phyloP scores from a whole-genome alignment of 202 grass and related monocot species.

The Sporobolus alterniflorus region DNA sequence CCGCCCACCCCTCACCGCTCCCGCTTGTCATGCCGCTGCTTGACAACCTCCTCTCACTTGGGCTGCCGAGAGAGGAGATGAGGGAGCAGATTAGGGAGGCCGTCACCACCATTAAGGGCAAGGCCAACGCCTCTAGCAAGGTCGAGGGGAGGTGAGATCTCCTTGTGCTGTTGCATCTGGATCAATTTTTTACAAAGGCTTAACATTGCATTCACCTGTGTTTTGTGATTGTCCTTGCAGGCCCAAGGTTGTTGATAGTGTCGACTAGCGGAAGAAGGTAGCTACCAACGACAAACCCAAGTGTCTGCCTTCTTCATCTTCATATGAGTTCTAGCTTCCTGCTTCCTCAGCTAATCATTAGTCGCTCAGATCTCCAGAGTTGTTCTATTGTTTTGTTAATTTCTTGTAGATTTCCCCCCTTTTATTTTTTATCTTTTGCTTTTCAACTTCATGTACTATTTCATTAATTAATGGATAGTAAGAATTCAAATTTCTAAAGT shows the following conservation, averaged over 20 bases:
- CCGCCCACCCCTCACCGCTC: constrained; percentile 58
- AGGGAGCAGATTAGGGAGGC: too few relatives aligned
- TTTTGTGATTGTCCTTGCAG: constrained; percentile 14
- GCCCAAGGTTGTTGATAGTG: constrained; percentile 47
- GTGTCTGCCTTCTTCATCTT: constrained; percentile 98
- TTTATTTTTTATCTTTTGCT: neutral
- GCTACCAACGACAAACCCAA: constrained; percentile 84
- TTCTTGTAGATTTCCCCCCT: neutral
- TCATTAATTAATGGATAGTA: too few relatives aligned
- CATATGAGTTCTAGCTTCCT: constrained; percentile 53
- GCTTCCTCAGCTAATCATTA: neutral
- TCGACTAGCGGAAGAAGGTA: constrained; percentile 66
- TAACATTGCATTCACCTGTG: neutral
- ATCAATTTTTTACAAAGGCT: neutral
- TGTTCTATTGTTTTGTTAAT: neutral
- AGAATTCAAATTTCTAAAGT: too few relatives aligned
- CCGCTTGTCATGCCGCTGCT: constrained; percentile 66
- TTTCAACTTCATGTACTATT: too few relatives aligned
- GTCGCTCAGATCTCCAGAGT: constrained; percentile 35
- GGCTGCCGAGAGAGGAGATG: too few relatives aligned
- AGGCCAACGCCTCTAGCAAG: constrained; percentile 57
- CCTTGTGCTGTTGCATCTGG: neutral
- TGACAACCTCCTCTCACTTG: constrained; percentile 57
- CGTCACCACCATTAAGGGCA: constrained; percentile 64
- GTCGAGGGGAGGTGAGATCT: constrained; percentile 59